phyloP scores from a whole-genome alignment of 805 yeast species.

The Wickerhamiella parazyma region DNA sequence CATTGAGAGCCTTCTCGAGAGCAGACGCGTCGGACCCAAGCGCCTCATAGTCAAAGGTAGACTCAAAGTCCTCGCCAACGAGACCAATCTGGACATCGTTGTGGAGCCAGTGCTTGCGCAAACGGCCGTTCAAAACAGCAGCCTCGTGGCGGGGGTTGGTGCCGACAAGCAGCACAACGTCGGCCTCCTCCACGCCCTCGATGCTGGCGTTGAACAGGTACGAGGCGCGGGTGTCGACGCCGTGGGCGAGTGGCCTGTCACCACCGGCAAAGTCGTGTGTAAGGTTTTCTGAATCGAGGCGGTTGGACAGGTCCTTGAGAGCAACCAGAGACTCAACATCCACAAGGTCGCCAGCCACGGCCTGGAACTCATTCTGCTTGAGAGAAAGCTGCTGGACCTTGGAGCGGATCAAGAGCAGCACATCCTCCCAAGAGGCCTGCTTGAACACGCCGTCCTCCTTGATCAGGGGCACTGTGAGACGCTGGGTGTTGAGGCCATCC shows the following conservation, averaged over 20 bases:
- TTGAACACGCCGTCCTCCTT: conserved; percentile 56
- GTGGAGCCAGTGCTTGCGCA: conserved; percentile 68
- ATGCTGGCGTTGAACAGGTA: conserved; percentile 69
- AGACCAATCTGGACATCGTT: conserved; percentile 50
- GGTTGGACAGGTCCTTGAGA: conserved; percentile 63
- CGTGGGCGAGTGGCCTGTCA: conserved; percentile 43
- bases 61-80: conserved; percentile 64
- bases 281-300: conserved; percentile 67
- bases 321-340: conserved; percentile 78
- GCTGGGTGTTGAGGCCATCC: conserved; percentile 76
- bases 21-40: conserved; percentile 49
- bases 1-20: conserved; percentile 45
- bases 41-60: conserved; percentile 54
- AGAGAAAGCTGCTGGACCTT: conserved; percentile 43
- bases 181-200: conserved; percentile 71
- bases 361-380: conserved; percentile 59
- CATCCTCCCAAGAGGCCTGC: conserved; percentile 79
- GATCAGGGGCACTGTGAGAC: conserved; percentile 68
- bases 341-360: conserved; percentile 64
- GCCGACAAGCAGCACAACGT: conserved; percentile 65
- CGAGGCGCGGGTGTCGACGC: conserved; percentile 64
- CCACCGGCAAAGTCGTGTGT: conserved; percentile 56
- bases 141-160: conserved; percentile 87
- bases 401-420: conserved; percentile 52
- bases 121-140: conserved; percentile 71